Base-by-base conservation (phyloP, 106 monocot genomes). In the Triglochin maritima region DNA sequence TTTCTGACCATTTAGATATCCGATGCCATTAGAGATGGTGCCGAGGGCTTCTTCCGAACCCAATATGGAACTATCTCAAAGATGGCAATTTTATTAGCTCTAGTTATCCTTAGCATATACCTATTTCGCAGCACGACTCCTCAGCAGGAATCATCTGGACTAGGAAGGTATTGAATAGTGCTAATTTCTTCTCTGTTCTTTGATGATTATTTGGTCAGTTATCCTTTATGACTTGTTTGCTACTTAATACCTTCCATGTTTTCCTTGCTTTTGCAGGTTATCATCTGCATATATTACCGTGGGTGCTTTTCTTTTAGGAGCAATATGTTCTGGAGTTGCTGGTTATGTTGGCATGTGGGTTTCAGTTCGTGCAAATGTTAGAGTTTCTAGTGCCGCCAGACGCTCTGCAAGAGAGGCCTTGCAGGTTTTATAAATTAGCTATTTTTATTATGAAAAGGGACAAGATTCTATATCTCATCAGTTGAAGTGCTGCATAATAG, bases 321-420 rank as follows among this genome's bases (percentile, higher is more conserved):
- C 98, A 12, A 3, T 99, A 50, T 99, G 92, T 76, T 99, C 98
- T 55, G 98, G 92, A 58, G 71, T 84, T 61, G 98, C 98, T 71
- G 98, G 98, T 48, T 99, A 89, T 84, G 88, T 92, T 79, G 98
- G 98, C 44, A 99, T 99, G 98, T 99, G 92, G 98, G 92, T 99
- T 17, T 99, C 98, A 49, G 98, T 99, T 42, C 92, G 92, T 63
- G 98, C 98, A 70, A 99, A 99, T 89, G 92, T 99, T 69, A 72
- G 98, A 53, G 98, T 99, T 15, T 86, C 98, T 3, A 92, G 98
- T 86, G 98, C 98, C 75, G 98, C 98, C 50, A 84, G 98, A 63
- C 92, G 92, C 46, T 86, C 89, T 77, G 86, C 98, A 65, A 92
- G 98, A 69, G 98, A 99, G 75, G 88, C 98, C 44, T 74, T 99